Base-by-base conservation (phyloP, 345 rosid species). In the Moricandia moricandioides region DNA sequence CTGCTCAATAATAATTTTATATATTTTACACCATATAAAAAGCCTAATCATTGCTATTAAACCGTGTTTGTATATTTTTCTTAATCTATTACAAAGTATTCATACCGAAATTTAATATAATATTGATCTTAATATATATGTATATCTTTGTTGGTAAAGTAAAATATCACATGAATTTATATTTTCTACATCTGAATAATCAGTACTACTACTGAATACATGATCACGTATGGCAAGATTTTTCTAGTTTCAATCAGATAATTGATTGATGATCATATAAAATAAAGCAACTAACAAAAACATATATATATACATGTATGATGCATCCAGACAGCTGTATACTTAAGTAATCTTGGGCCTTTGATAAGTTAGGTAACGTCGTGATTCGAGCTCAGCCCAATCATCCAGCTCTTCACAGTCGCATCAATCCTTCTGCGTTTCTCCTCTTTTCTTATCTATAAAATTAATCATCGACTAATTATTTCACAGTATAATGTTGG, bases 361-460 rank as follows among this genome's bases (percentile, higher is more conserved):
- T 62, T 76, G 75, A 76, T 69, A 74, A 76, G 79, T 76, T 76
- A 37, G 79, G 79, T 76, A 69, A 21, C 24, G 24, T 21, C 24
- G 24, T 21, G 24, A 21, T 2, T 21, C 24, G 24, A 21, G 24
- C 24, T 21, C 24, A 21, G 24, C 24, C 24, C 24, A 21, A 75
- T 75, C 69, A 7, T 69, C 55, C 74, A 75, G 63, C 79, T 69
- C 74, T 55, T 62, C 67, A 49, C 73, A 60, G 61, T 75, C 51
- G 62, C 51, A 70, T 75, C 80, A 71, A 76, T 76, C 70, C 75
- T 76, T 67, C 60, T 14, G 56, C 31, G 24, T 14, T 63, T 54
- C 74, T 29, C 30, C 31, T n/a, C n/a, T 52, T 43, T 52, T 3
- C 11, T 30, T 17, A 45, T 47, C 31, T 60, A 49, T 61, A 1